Percentiles rank a stretch among this genome's conserved stretches.
Evolutionary conservation across 495 filamentous ascomycete genomes (phyloP).

Genomic region (Oidiodendron maius): DNA sequence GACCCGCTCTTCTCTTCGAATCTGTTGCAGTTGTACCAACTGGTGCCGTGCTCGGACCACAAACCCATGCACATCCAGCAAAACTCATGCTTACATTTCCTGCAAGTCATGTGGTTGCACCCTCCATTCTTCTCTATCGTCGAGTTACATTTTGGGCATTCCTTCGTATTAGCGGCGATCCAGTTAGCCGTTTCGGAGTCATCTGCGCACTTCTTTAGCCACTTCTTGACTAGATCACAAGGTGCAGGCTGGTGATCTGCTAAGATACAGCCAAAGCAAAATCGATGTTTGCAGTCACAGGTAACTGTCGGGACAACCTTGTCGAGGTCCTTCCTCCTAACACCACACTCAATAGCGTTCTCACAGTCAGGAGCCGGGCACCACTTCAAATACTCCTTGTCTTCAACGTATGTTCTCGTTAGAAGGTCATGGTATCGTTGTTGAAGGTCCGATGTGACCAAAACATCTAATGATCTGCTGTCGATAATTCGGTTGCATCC

Average conservation of each 20-base stretch:
- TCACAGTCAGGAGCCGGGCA: slow-evolving; percentile 94
- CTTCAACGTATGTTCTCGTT: slow-evolving; percentile 92
- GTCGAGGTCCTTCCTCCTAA: slow-evolving; percentile 78
- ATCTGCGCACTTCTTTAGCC: slow-evolving; percentile 97
- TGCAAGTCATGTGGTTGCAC: slow-evolving; percentile 99
- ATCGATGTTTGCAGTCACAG: slow-evolving; percentile 76
- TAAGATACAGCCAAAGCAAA: slow-evolving; percentile 95
- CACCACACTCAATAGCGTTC: slow-evolving; percentile 81
- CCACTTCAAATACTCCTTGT: slow-evolving; percentile 92
- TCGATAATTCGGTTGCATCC: slow-evolving; percentile 88
- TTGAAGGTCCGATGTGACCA: slow-evolving; percentile 69
- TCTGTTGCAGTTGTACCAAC: slow-evolving; percentile 98
- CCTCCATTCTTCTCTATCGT: slow-evolving; percentile 99
- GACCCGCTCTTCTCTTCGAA: slow-evolving; percentile 92
- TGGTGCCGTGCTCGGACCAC: slow-evolving; percentile 98
- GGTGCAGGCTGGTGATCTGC: slow-evolving; percentile 91
- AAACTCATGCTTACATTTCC: slow-evolving; percentile 97
- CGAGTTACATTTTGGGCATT: slow-evolving; percentile 90
- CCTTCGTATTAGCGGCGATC: slow-evolving; percentile 98
- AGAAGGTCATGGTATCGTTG: slow-evolving; percentile 79
- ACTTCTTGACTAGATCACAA: slow-evolving; percentile 86
- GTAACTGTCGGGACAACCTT: slow-evolving; percentile 84
- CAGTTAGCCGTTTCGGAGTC: slow-evolving; percentile 98
- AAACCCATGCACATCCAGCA: slow-evolving; percentile 99
- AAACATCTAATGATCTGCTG: slow-evolving; percentile 74